phyloP scores from a whole-genome alignment of 176 grass and related monocot genomes.

The Eremochloa ophiuroides region DNA sequence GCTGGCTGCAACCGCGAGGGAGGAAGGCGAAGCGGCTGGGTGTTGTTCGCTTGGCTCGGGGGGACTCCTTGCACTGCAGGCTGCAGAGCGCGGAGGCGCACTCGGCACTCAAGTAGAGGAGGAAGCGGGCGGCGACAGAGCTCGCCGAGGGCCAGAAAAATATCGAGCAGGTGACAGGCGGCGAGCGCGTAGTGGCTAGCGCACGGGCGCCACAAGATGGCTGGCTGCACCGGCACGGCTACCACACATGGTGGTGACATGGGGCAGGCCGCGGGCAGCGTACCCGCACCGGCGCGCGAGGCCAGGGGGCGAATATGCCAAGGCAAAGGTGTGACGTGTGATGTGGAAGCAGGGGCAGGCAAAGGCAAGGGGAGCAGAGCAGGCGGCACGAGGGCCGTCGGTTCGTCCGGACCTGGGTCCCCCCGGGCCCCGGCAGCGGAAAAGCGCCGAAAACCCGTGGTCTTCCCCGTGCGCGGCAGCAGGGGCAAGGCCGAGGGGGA shows the following conservation, averaged over 20 bases:
- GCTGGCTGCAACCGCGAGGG: background rate
- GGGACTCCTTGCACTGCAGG: no score
- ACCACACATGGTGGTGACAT: background rate
- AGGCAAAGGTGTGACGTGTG: background rate
- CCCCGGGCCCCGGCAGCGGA: background rate
- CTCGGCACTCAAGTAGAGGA: background rate
- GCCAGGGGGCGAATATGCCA: constrained; percentile 11
- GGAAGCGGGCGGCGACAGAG: background rate
- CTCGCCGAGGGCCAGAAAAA: background rate
- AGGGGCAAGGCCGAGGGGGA: background rate
- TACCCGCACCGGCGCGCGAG: background rate
- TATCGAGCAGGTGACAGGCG: background rate
- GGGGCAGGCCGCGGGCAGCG: background rate
- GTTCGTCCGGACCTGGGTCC: no score
- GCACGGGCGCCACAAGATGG: constrained; percentile 9
- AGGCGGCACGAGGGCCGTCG: constrained; percentile 9
- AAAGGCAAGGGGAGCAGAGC: no score
- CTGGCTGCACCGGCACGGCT: background rate
- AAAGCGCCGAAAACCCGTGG: background rate
- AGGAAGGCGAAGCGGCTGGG: background rate
- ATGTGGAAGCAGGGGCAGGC: background rate
- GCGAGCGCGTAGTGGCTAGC: background rate
- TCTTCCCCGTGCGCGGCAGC: background rate
- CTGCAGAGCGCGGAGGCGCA: background rate
- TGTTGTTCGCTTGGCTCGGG: background rate